Percentiles rank a stretch among this genome's conserved stretches.
These are phyloP conservation scores for Trametes gibbosa DNA, from an alignment of 768 basidiomycete species.

Conservation along the genomic window DNA sequence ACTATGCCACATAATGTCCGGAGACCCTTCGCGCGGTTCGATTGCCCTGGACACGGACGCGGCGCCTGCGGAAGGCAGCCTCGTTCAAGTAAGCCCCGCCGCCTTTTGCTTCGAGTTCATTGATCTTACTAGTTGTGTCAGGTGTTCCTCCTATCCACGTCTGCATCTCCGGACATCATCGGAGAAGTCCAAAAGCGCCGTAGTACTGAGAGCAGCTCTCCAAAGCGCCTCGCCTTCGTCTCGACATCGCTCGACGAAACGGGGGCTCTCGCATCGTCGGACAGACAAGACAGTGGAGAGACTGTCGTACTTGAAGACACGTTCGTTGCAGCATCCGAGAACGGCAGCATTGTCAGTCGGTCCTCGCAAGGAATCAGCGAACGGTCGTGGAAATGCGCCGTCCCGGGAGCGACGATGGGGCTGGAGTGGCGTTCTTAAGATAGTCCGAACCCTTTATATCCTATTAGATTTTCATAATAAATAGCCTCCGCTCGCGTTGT, in stretches of 20 bases:
- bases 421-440: conserved; percentile 11
- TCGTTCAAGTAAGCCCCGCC: conserved; percentile 44
- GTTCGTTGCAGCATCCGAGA: conserved; percentile 22
- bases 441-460: not conserved
- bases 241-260: conserved; percentile 5
- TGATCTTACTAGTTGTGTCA: not conserved
- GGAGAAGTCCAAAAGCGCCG: not conserved
- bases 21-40: conserved; percentile 68
- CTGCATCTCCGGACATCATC: not conserved
- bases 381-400: conserved; percentile 18
- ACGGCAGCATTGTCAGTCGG: conserved; percentile 17
- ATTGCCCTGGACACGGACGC: conserved; percentile 56
- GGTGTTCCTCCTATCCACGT: conserved; percentile 11
- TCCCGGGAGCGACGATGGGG: conserved; percentile 14
- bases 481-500: too few relatives aligned
- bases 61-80: conserved; percentile 49
- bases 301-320: conserved; percentile 9
- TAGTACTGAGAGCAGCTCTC: not conserved
- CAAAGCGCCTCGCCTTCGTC: conserved; percentile 12
- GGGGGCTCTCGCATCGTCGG: not conserved
- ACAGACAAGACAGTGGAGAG: not conserved
- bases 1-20: conserved; percentile 61
- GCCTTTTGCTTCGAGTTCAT: not conserved
- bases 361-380: not conserved
- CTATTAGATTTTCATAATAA: too few relatives aligned